A percentile compares a stretch with the other conserved stretches of the same genome.
phyloP scores from a whole-genome alignment of 2,329 filamentous ascomycete species.

The Aspergillus sp. region DNA sequence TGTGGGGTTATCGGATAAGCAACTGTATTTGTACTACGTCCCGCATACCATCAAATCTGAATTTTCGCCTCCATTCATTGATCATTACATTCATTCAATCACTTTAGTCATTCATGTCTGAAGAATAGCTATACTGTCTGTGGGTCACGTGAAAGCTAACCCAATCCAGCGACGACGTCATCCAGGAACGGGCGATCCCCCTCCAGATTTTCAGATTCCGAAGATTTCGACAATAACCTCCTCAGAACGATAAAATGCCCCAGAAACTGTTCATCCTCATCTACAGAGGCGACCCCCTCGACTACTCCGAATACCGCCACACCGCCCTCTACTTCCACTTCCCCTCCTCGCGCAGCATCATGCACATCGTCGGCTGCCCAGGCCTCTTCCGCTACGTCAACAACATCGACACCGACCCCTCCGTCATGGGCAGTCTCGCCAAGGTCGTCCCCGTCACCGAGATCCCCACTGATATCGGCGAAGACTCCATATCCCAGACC shows the following conservation, averaged over 20 bases:
- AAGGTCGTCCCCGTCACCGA: conserved; percentile 16
- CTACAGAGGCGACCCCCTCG: conserved; percentile 28
- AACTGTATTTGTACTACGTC: too few species aligned
- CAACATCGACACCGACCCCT: conserved; percentile 13
- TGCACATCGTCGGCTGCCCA: conserved; percentile 27
- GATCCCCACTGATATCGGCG: conserved; percentile 17
- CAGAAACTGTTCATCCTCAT: conserved; percentile 25
- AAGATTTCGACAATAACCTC: too few species aligned
- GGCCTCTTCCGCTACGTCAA: conserved; percentile 27
- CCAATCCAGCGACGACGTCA: too few species aligned
- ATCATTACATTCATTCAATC: too few species aligned
- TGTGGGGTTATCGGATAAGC: too few species aligned
- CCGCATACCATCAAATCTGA: too few species aligned
- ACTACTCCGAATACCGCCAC: conserved; percentile 32
- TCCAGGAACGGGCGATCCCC: neutral
- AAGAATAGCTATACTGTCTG: too few species aligned
- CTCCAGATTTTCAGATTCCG: neutral
- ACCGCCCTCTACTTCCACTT: conserved; percentile 28
- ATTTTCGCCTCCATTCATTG: too few species aligned
- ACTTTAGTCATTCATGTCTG: too few species aligned
- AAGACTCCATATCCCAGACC: conserved; percentile 18
- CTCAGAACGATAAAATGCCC: conserved; percentile 15
- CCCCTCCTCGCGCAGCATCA: conserved; percentile 17
- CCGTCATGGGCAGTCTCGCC: conserved; percentile 15
- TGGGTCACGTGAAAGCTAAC: too few species aligned